Evolutionary conservation across 306 rosid species (phyloP), one percentile per base, ranked within the genome.

Genomic region (Castanopsis chinensis): DNA sequence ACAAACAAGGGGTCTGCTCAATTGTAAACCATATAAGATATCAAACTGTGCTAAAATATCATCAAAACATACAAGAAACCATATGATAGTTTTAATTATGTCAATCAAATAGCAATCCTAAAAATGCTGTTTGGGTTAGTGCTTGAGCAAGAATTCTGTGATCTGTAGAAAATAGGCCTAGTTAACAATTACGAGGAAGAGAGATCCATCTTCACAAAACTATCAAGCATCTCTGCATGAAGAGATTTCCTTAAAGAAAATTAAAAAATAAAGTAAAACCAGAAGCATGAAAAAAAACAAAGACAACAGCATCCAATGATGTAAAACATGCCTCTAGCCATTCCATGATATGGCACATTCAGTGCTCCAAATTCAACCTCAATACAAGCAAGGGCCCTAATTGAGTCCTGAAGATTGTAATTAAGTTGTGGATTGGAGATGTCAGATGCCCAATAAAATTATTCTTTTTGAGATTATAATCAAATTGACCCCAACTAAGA

Each of bases 1-100:
- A 76, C 74, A 57, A 57, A 37, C 25, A 76, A 76, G 58, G 33
- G 51, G 71, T 15, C 72, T 7, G 28, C 37, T 77, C 71, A 53
- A 79, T 54, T 17, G 10, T n/a, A 67, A 35, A 33, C 30, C 33
- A 72, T 69, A 57, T 71, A 33, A 84, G 23, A 18, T 18, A 37
- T 51, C 64, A 67, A 77, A 33, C 61, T 53, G 15, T 27, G 25
- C 19, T 12, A 15, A 13, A 53, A 27, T 18, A 32, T 33, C 72
- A 67, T 8, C 35, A 33, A 33, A 21, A 67, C 25, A 35, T 30
- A 18, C 7, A 67, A 67, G 49, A 35, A 67, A 19, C 52, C 25
- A 67, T 15, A 23, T 21, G 35, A 32, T 10, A 19, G 51, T 33
- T 63, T 32, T 18, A 67, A 32, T 67, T 67, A 18, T 33, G 51